phyloP scores from a whole-genome alignment of 306 rosid species.

The Senna tora region DNA sequence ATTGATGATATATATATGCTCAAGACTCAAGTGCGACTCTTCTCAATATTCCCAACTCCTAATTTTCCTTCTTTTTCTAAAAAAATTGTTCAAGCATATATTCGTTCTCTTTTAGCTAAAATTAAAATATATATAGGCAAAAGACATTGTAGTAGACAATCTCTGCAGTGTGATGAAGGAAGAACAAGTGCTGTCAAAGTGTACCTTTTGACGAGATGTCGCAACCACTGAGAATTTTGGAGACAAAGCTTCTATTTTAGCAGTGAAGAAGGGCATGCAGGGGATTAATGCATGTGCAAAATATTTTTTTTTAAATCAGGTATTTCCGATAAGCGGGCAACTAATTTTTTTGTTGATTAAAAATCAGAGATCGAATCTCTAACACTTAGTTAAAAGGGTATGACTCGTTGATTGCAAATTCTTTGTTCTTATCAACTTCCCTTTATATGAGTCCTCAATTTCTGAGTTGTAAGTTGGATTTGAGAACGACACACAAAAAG shows the following conservation, averaged over 20 bases:
- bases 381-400: no score
- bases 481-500: background rate
- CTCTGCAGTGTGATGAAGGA: background rate
- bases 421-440: constrained; percentile 7
- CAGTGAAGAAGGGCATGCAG: no score
- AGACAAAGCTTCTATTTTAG: constrained; percentile 5
- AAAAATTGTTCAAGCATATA: background rate
- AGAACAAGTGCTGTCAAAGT: constrained; percentile 5
- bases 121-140: no score
- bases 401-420: no score
- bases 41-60: no score
- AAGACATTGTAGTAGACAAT: background rate
- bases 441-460: background rate
- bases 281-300: constrained; percentile 21
- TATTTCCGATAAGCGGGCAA: no score
- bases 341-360: no score
- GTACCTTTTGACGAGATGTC: constrained; percentile 10
- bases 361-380: no score
- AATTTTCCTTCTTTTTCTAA: no score
- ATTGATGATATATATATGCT: no score
- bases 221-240: background rate
- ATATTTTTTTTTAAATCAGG: no score
- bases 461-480: background rate
- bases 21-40: no score
- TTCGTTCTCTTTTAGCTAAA: background rate